Percentiles rank a stretch among this genome's conserved stretches.
Evolutionary conservation across 2,329 filamentous ascomycete genomes (phyloP).

Genomic region (Exserohilum turcica): DNA sequence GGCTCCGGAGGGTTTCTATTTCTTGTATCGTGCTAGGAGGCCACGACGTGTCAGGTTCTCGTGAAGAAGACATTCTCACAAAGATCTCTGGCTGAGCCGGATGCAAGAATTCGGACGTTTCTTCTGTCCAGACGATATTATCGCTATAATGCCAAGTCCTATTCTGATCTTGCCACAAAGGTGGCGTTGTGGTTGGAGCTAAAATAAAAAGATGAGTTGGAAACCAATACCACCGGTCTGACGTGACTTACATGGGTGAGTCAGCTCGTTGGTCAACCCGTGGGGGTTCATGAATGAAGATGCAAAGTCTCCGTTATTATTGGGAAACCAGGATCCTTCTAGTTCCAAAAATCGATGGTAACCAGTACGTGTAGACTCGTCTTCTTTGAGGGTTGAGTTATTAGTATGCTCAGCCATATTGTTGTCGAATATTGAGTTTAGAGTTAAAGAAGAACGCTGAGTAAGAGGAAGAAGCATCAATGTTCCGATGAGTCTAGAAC

Average conservation of each 20-base stretch:
- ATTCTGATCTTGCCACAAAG: not conserved
- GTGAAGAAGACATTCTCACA: not conserved
- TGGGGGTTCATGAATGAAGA: slow-evolving; percentile 4
- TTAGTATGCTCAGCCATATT: not conserved
- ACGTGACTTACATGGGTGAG: slow-evolving; percentile 1
- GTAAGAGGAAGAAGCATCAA: not conserved
- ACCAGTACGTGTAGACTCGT: not conserved
- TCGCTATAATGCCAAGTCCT: slow-evolving; percentile 1
- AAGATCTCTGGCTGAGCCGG: not conserved
- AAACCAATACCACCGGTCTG: not conserved
- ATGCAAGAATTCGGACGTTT: not conserved
- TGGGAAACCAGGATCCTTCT: slow-evolving; percentile 3
- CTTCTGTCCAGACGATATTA: slow-evolving; percentile 2
- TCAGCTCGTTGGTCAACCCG: not conserved
- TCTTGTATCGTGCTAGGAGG: not conserved
- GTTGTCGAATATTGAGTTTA: not conserved
- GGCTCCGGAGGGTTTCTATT: not conserved
- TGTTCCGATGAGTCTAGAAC: not conserved
- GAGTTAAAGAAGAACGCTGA: not conserved
- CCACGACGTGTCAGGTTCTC: too few relatives aligned
- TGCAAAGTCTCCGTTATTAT: slow-evolving; percentile 6
- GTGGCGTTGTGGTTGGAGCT: slow-evolving; percentile 1
- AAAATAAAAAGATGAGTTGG: not conserved
- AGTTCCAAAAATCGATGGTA: not conserved
- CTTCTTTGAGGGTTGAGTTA: not conserved